Percentiles rank a stretch among this genome's conserved stretches.
Evolutionary conservation across 805 yeast species (phyloP).

Genomic region (Kregervanrija pseudodelftensis): DNA sequence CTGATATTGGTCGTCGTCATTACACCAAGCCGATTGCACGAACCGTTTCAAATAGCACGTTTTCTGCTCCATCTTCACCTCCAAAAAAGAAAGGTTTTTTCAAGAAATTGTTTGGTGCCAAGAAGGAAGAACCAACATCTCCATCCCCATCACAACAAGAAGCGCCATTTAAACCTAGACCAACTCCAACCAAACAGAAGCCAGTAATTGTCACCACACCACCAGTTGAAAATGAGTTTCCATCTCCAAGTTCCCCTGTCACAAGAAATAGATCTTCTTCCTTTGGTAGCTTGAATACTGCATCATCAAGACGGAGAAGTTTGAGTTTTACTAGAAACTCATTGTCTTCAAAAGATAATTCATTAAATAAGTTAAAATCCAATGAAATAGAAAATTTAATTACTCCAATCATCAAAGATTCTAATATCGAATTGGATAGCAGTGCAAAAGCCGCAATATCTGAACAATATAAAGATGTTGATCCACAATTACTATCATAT

Average conservation of each 20-base stretch:
- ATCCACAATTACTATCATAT: constrained; percentile 42
- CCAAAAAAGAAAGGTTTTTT: constrained; percentile 19
- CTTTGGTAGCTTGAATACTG: not conserved
- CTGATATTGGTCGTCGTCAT: constrained; percentile 8
- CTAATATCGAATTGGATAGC: not conserved
- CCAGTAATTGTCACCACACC: too few species aligned
- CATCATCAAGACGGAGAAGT: not conserved
- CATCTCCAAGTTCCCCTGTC: not conserved
- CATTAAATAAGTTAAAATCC: too few species aligned
- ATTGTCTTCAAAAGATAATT: too few species aligned
- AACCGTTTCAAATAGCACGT: not conserved
- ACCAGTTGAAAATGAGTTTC: constrained; percentile 4
- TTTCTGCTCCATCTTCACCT: constrained; percentile 6
- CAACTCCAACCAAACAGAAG: not conserved
- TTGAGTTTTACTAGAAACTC: too few species aligned
- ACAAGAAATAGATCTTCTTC: not conserved
- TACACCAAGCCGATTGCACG: not conserved
- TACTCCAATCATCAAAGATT: not conserved
- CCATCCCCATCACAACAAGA: not conserved
- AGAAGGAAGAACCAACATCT: constrained; percentile 9
- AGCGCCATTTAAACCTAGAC: constrained; percentile 1
- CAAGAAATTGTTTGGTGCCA: constrained; percentile 23
- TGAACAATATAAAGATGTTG: constrained; percentile 26
- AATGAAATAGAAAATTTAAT: too few species aligned
- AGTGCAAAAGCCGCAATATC: constrained; percentile 9